Evolutionary conservation across 768 basidiomycete genomes (phyloP).

Genomic region (Leccinum subgranulosum): DNA sequence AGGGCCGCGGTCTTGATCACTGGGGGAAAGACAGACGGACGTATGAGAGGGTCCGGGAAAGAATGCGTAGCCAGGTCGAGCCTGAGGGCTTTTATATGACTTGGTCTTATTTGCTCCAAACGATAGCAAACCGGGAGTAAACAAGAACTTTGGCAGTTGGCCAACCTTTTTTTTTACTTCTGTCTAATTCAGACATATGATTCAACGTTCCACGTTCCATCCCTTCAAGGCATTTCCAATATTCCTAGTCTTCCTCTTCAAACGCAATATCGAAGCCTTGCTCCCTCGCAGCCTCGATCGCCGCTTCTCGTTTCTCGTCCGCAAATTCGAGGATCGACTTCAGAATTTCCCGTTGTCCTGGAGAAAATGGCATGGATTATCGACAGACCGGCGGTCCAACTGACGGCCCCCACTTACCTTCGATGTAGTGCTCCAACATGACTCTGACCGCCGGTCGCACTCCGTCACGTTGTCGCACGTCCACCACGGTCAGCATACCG

Average conservation of each 20-base stretch:
- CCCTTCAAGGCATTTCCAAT: too few relatives aligned
- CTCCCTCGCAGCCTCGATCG: constrained; percentile 45
- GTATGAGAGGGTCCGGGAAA: too few relatives aligned
- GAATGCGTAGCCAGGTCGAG: too few relatives aligned
- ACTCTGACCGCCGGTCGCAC: constrained; percentile 53
- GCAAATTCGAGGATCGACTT: constrained; percentile 50
- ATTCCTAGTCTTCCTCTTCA: constrained; percentile 28
- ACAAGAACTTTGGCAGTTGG: too few relatives aligned
- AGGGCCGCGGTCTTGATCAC: too few relatives aligned
- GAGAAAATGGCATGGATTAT: neutral
- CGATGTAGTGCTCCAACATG: constrained; percentile 70
- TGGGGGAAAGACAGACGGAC: too few relatives aligned
- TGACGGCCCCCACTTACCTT: constrained; percentile 41
- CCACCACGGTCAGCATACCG: constrained; percentile 42
- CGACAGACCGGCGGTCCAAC: too few relatives aligned
- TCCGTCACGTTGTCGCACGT: constrained; percentile 12
- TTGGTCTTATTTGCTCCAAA: constrained; percentile 17
- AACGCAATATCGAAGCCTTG: constrained; percentile 55
- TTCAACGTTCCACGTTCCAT: too few relatives aligned
- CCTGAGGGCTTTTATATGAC: too few relatives aligned
- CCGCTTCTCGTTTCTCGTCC: constrained; percentile 43
- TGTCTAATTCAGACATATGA: too few relatives aligned
- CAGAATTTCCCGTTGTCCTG: constrained; percentile 62
- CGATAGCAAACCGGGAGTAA: too few relatives aligned
- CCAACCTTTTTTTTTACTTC: too few relatives aligned